phyloP scores from a whole-genome alignment of 2,329 filamentous ascomycete genomes.

The Apiospora sp. region DNA sequence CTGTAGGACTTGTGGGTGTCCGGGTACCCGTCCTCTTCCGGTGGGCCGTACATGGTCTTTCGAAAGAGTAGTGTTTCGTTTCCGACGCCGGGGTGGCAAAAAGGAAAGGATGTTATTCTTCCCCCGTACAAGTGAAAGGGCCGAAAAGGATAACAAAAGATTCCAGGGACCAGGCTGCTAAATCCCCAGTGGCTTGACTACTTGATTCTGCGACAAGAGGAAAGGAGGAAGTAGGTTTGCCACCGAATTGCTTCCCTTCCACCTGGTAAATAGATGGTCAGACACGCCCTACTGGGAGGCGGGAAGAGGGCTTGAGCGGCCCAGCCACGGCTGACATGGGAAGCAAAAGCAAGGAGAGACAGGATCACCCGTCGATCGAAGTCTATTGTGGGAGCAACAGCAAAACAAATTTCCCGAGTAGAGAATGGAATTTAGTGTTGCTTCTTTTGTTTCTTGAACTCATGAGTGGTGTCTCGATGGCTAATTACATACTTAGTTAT shows the following conservation, averaged over 20 bases:
- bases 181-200: not conserved
- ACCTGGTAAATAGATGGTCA: not conserved
- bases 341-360: slow-evolving; percentile 15
- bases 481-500: not conserved
- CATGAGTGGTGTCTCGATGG: not conserved
- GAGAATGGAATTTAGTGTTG: not conserved
- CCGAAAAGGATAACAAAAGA: not conserved
- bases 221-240: not conserved
- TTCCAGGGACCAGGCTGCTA: not conserved
- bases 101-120: not conserved
- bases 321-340: not conserved
- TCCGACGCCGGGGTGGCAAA: no score
- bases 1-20: not conserved
- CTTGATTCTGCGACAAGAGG: not conserved
- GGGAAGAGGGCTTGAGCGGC: not conserved
- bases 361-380: slow-evolving; percentile 1
- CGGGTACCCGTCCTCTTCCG: not conserved
- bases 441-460: not conserved
- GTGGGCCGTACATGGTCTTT: slow-evolving; percentile 9
- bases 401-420: not conserved
- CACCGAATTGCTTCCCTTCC: not conserved
- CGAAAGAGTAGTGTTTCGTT: no score
- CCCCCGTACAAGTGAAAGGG: not conserved
- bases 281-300: not conserved
- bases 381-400: not conserved